Conservation (phyloP, 225 moss, liverwort and hornwort genomes). For the Bryoerythrophyllum caledonicum region DNA sequence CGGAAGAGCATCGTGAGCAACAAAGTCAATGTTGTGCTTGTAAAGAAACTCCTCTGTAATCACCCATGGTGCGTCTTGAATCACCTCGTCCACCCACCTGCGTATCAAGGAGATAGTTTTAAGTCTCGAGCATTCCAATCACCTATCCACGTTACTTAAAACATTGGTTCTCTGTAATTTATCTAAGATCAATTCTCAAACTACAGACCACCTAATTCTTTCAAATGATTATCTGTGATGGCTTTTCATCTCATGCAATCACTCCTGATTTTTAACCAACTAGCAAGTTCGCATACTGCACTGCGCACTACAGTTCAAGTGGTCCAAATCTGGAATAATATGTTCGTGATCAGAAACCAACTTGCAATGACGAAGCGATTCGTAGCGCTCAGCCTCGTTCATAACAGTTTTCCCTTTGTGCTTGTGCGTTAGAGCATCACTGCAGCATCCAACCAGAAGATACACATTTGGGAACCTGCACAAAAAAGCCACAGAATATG, state of each 20-base stretch:
- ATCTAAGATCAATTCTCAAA: not conserved
- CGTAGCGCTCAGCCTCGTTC: slow-evolving; percentile 90
- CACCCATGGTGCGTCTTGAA: slow-evolving; percentile 96
- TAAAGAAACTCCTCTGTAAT: slow-evolving; percentile 76
- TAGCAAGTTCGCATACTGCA: not conserved
- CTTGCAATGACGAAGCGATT: slow-evolving; percentile 99
- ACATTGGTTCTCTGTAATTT: not conserved
- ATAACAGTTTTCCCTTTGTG: slow-evolving; percentile 98
- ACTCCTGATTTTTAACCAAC: not conserved
- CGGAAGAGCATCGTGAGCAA: slow-evolving; percentile 98
- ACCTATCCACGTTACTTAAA: not conserved
- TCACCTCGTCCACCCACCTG: slow-evolving; percentile 99
- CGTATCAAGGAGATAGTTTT: slow-evolving; percentile 12
- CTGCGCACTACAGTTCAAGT: not conserved
- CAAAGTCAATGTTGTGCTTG: slow-evolving; percentile 79
- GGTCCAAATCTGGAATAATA: not conserved
- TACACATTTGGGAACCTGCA: slow-evolving; percentile 91
- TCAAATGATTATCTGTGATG: not conserved
- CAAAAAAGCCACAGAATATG: slow-evolving; percentile 2
- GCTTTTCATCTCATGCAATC: slow-evolving; percentile 6
- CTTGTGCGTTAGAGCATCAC: slow-evolving; percentile 92
- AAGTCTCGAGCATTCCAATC: slow-evolving; percentile 6
- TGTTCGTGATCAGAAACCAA: slow-evolving; percentile 41
- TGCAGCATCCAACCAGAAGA: slow-evolving; percentile 90
- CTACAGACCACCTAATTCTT: not conserved